phyloP scores from a whole-genome alignment of 78 protist species.

The Chrysochromulina parva region DNA sequence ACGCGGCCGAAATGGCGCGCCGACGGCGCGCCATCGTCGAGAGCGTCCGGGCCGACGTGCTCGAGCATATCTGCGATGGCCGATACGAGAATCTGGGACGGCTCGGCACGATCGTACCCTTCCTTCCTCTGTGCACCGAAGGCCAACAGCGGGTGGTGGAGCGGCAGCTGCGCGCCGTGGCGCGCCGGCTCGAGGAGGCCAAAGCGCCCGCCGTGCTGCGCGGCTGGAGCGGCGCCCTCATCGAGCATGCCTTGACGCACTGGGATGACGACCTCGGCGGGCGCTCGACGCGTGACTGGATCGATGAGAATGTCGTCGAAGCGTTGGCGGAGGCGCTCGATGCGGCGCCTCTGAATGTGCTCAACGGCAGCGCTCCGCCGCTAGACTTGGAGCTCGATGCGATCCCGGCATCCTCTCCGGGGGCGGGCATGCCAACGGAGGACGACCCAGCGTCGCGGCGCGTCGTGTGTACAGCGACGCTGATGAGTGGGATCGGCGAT shows the following conservation, averaged over 20 bases:
- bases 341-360: too few species aligned
- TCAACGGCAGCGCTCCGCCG: too few species aligned
- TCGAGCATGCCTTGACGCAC: neutral
- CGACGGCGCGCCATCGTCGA: neutral
- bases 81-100: conserved; percentile 3
- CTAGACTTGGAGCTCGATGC: too few species aligned
- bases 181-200: too few species aligned
- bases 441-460: too few species aligned
- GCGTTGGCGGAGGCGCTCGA: conserved; percentile 3
- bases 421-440: neutral
- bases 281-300: conserved; percentile 6
- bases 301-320: neutral
- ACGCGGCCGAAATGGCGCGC: too few species aligned
- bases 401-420: neutral
- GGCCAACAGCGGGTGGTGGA: neutral
- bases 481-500: too few species aligned
- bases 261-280: conserved; percentile 21
- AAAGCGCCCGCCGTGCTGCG: too few species aligned
- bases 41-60: neutral
- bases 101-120: conserved; percentile 1
- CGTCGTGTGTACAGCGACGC: too few species aligned
- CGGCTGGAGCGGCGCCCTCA: neutral
- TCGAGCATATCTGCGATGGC: neutral
- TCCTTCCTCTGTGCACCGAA: neutral
- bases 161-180: neutral